phyloP scores from a whole-genome alignment of 2,329 filamentous ascomycete species.

The Talaromyces verruculosus region DNA sequence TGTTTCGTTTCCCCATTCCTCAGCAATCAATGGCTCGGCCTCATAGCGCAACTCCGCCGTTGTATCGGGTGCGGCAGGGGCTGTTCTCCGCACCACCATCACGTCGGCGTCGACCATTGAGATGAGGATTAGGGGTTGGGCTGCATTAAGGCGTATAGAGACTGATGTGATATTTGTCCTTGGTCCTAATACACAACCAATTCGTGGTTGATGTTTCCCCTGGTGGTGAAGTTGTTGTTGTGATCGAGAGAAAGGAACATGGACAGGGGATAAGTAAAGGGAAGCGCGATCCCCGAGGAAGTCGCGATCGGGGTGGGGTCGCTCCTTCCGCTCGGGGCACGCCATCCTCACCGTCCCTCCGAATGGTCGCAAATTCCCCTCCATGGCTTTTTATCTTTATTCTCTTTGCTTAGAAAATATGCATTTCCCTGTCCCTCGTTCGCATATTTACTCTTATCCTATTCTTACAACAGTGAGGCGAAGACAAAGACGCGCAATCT shows the following conservation, averaged over 20 bases:
- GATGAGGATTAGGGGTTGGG: not conserved
- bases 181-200: not conserved
- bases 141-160: not conserved
- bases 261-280: not conserved
- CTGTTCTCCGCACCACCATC: not conserved
- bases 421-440: not conserved
- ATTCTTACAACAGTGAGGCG: not conserved
- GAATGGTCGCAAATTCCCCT: not conserved
- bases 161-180: not conserved
- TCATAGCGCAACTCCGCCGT: conserved; percentile 2
- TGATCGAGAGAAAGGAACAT: not conserved
- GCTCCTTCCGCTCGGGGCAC: not conserved
- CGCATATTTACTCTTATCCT: not conserved
- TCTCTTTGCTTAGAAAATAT: not conserved
- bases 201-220: not conserved
- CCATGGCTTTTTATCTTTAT: not conserved
- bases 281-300: not conserved
- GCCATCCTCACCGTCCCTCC: not conserved
- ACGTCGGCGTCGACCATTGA: not conserved
- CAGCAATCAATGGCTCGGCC: conserved; percentile 4
- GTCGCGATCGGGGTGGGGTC: conserved; percentile 8
- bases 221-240: not conserved
- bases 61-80: conserved; percentile 2
- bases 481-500: not conserved
- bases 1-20: not conserved